A percentile compares a stretch with the other conserved stretches of the same genome.
Evolutionary conservation across 345 rosid genomes (phyloP).

Genomic region (Mallotus nudiflorus): DNA sequence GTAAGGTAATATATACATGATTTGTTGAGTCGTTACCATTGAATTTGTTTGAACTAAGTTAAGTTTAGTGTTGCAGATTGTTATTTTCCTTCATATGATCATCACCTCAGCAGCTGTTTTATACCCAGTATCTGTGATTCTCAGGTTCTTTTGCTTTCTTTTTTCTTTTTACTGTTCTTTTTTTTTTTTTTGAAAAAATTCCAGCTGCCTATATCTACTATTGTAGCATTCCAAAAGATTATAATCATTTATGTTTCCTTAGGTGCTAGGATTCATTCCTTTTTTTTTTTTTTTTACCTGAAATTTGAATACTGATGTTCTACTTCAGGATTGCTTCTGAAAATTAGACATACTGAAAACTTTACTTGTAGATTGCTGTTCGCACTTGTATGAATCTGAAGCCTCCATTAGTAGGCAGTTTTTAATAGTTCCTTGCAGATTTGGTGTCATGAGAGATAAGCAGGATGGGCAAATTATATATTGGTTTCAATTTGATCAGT

Average conservation of each 20-base stretch:
- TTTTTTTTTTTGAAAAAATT: background rate
- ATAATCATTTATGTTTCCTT: background rate
- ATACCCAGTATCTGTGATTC: conserved; percentile 81
- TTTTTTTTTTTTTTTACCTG: background rate
- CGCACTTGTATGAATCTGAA: too few relatives aligned
- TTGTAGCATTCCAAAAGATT: background rate
- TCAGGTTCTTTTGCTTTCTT: conserved; percentile 51
- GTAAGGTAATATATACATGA: background rate
- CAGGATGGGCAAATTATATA: too few relatives aligned
- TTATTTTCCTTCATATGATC: conserved; percentile 58
- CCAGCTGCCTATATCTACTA: background rate
- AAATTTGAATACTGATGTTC: background rate
- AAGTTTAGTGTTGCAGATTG: conserved; percentile 52
- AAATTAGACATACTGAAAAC: background rate
- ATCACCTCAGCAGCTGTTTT: conserved; percentile 64
- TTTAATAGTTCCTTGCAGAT: too few relatives aligned
- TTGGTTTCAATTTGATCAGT: too few relatives aligned
- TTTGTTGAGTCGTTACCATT: background rate
- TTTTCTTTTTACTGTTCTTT: conserved; percentile 2
- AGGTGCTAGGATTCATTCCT: too few relatives aligned
- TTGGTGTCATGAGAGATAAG: too few relatives aligned
- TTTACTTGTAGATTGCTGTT: too few relatives aligned
- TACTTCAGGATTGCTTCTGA: background rate
- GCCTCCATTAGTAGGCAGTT: too few relatives aligned
- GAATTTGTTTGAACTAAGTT: conserved; percentile 18